Conservation (phyloP, 1,284 basidiomycete genomes). For the Grifola frondosa region DNA sequence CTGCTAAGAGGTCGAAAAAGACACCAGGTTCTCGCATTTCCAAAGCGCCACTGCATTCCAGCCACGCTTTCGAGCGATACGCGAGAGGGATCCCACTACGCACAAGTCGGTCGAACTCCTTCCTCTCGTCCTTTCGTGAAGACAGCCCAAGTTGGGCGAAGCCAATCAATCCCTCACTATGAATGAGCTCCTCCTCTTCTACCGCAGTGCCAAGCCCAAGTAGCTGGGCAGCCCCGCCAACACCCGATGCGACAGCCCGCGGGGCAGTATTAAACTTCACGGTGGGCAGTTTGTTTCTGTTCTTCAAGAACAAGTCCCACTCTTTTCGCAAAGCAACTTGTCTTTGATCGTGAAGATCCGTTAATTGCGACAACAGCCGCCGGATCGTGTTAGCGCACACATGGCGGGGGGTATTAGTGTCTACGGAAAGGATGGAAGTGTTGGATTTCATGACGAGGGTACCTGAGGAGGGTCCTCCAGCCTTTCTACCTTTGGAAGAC, state of each 20-base stretch:
- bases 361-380: slow-evolving; percentile 77
- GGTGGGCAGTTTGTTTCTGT: slow-evolving; percentile 51
- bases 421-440: slow-evolving; percentile 56
- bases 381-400: slow-evolving; percentile 78
- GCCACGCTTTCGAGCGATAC: slow-evolving; percentile 87
- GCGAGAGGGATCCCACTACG: slow-evolving; percentile 85
- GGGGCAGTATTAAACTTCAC: slow-evolving; percentile 31
- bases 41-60: slow-evolving; percentile 89
- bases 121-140: slow-evolving; percentile 73
- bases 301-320: slow-evolving; percentile 88
- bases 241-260: slow-evolving; percentile 27
- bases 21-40: slow-evolving; percentile 92
- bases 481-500: slow-evolving; percentile 48
- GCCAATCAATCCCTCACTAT: slow-evolving; percentile 80
- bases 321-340: slow-evolving; percentile 74
- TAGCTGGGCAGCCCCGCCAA: slow-evolving; percentile 51
- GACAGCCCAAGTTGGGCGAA: slow-evolving; percentile 84
- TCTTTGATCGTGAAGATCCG: slow-evolving; percentile 81
- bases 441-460: slow-evolving; percentile 33
- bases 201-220: slow-evolving; percentile 62
- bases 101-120: slow-evolving; percentile 78
- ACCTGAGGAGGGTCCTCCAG: slow-evolving; percentile 31
- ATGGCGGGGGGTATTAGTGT: slow-evolving; percentile 61
- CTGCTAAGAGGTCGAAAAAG: slow-evolving; percentile 81
- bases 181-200: slow-evolving; percentile 68